phyloP scores from a whole-genome alignment of 1,284 basidiomycete genomes.

The Bondarzewia mesenterica region DNA sequence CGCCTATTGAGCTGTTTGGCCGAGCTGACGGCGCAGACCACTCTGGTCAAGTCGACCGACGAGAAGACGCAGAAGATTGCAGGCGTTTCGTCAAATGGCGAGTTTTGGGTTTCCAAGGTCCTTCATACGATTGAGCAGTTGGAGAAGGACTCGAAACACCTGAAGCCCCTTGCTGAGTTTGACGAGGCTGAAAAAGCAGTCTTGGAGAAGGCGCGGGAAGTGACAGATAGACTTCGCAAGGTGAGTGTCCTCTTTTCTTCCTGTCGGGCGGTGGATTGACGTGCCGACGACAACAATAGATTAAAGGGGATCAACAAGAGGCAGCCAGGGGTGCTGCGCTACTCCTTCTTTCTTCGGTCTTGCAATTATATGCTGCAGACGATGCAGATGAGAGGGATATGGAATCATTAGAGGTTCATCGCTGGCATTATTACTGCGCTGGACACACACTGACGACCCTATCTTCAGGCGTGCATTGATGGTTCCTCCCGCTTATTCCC shows the following conservation, averaged over 20 bases:
- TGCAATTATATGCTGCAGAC: conserved; percentile 56
- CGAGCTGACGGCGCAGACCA: conserved; percentile 60
- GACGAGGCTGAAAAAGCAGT: conserved; percentile 51
- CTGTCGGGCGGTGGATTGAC: not conserved
- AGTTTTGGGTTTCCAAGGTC: conserved; percentile 75
- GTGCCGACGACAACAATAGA: conserved; percentile 22
- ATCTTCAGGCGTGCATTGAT: conserved; percentile 42
- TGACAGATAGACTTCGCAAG: conserved; percentile 38
- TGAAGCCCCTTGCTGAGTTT: conserved; percentile 43
- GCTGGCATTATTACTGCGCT: conserved; percentile 5
- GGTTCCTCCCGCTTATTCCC: conserved; percentile 45
- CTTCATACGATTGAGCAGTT: conserved; percentile 53
- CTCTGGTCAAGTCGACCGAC: conserved; percentile 39
- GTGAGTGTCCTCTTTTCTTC: conserved; percentile 23
- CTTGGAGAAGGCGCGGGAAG: conserved; percentile 38
- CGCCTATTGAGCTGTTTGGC: conserved; percentile 72
- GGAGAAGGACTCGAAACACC: conserved; percentile 67
- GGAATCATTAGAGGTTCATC: conserved; percentile 59
- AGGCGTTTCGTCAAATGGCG: conserved; percentile 62
- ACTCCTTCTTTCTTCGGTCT: conserved; percentile 58
- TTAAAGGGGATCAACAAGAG: conserved; percentile 40
- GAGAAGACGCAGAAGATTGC: conserved; percentile 46
- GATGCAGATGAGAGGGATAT: conserved; percentile 39
- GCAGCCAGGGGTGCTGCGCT: conserved; percentile 59
- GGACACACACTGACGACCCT: not conserved